Percentiles rank a stretch among this genome's conserved stretches.
These are phyloP conservation scores for Dactylellina haptotyla DNA, from an alignment of 2,329 filamentous ascomycete species.

Conservation along the genomic window DNA sequence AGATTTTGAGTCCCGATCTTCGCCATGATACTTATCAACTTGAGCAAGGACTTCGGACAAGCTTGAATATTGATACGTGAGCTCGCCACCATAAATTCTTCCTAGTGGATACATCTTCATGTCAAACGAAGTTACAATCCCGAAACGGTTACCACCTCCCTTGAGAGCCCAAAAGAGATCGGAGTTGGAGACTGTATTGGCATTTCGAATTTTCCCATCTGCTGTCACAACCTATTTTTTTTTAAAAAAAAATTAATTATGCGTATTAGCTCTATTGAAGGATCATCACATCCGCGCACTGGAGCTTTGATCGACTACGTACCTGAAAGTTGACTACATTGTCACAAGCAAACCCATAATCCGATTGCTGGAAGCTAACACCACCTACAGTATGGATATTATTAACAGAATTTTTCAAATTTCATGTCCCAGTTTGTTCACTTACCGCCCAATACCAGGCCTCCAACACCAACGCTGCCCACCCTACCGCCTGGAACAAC, in stretches of 20 bases:
- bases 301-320: not conserved
- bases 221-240: slow-evolving; percentile 63
- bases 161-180: slow-evolving; percentile 63
- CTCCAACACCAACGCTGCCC: slow-evolving; percentile 63
- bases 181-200: slow-evolving; percentile 61
- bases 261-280: too few species aligned
- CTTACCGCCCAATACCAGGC: slow-evolving; percentile 63
- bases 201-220: slow-evolving; percentile 64
- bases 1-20: slow-evolving; percentile 10
- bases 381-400: slow-evolving; percentile 61
- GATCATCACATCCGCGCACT: not conserved
- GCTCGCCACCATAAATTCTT: slow-evolving; percentile 1
- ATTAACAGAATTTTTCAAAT: not conserved
- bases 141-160: slow-evolving; percentile 61
- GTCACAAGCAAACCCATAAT: slow-evolving; percentile 65
- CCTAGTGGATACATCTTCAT: slow-evolving; percentile 48
- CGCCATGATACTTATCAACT: slow-evolving; percentile 9
- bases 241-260: too few species aligned
- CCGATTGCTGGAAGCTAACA: slow-evolving; percentile 65
- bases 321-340: slow-evolving; percentile 64
- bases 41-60: slow-evolving; percentile 9
- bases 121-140: slow-evolving; percentile 60
- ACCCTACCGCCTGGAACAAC: slow-evolving; percentile 64
- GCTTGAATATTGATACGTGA: slow-evolving; percentile 28
- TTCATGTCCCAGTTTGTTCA: not conserved